Evolutionary conservation across 805 yeast genomes (phyloP).

Genomic region (Sugiyamaella valdiviana): DNA sequence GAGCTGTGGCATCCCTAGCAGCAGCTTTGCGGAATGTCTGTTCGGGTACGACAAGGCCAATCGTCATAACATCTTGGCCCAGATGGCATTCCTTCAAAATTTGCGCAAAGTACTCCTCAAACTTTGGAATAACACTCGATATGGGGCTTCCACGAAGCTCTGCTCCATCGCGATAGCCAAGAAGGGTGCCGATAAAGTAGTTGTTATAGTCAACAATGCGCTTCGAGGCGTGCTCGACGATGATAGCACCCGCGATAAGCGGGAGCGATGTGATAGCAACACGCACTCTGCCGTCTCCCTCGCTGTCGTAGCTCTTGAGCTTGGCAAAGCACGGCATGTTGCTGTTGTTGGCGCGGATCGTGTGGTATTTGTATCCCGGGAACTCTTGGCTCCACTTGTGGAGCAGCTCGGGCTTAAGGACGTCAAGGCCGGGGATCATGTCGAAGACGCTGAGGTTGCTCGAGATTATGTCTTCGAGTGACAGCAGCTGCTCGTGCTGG

Average conservation of each 20-base stretch:
- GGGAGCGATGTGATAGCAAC: conserved; percentile 55
- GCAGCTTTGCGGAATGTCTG: conserved; percentile 67
- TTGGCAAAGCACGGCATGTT: conserved; percentile 16
- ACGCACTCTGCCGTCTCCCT: conserved; percentile 49
- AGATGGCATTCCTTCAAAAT: conserved; percentile 34
- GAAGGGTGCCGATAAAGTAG: conserved; percentile 70
- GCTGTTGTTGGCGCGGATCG: conserved; percentile 4
- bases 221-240: conserved; percentile 49
- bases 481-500: neutral
- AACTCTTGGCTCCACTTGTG: neutral
- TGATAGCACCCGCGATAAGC: conserved; percentile 80
- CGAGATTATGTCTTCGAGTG: neutral
- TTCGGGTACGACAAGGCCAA: conserved; percentile 84
- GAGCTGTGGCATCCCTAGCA: neutral
- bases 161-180: conserved; percentile 47
- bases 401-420: conserved; percentile 51
- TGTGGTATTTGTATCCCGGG: conserved; percentile 19
- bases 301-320: neutral
- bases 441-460: neutral
- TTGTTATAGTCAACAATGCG: conserved; percentile 67
- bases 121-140: conserved; percentile 56
- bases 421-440: conserved; percentile 9
- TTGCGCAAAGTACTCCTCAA: conserved; percentile 40
- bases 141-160: conserved; percentile 43
- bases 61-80: conserved; percentile 7